phyloP scores from a whole-genome alignment of 805 yeast species.

The Yarrowia keelungensis region DNA sequence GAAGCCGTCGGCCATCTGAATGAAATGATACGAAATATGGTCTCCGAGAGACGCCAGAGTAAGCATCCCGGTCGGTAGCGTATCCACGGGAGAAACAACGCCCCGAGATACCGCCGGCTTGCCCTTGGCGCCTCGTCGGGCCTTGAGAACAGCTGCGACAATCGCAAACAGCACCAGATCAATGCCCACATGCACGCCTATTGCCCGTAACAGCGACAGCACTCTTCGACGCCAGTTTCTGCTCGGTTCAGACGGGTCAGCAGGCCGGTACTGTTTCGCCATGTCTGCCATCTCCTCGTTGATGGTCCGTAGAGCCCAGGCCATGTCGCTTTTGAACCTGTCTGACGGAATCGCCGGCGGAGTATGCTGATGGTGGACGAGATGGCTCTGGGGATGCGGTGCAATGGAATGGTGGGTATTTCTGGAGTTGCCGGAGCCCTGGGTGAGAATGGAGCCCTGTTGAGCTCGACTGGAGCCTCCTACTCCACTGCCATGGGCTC shows the following conservation, averaged over 20 bases:
- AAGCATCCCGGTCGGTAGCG: neutral
- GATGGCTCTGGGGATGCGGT: slow-evolving; percentile 13
- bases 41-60: slow-evolving; percentile 18
- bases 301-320: slow-evolving; percentile 32
- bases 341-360: neutral
- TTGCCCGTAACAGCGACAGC: neutral
- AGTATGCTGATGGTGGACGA: slow-evolving; percentile 3
- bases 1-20: slow-evolving; percentile 33
- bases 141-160: slow-evolving; percentile 20
- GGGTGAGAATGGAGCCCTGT: slow-evolving; percentile 1
- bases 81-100: neutral
- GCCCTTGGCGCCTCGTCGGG: slow-evolving; percentile 4
- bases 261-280: slow-evolving; percentile 30
- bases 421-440: slow-evolving; percentile 3
- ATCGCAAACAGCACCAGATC: slow-evolving; percentile 33
- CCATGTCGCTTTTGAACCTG: slow-evolving; percentile 38
- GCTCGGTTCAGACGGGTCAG: neutral
- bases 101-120: neutral
- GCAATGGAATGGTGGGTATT: neutral
- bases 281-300: slow-evolving; percentile 37
- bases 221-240: neutral
- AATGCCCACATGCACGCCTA: slow-evolving; percentile 36
- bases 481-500: neutral
- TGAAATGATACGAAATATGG: slow-evolving; percentile 26
- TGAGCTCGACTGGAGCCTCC: slow-evolving; percentile 11